phyloP scores from a whole-genome alignment of 148 eudicot species.

The Chenopodium berlandieri region DNA sequence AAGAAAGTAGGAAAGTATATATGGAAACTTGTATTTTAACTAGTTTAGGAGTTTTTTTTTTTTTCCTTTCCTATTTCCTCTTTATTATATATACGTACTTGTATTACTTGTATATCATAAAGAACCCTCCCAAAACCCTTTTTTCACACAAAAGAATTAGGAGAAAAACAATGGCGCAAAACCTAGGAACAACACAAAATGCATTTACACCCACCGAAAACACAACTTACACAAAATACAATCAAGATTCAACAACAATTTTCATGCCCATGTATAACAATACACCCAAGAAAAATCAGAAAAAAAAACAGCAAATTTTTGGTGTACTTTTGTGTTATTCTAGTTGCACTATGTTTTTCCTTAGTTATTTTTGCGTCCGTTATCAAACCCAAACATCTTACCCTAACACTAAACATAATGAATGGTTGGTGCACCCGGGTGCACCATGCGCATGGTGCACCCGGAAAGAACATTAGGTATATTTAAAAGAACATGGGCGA shows the following conservation, averaged over 20 bases:
- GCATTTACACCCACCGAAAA: neutral
- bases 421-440: no score
- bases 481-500: no score
- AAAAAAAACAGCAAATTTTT: constrained; percentile 30
- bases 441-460: no score
- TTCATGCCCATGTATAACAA: neutral
- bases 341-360: constrained; percentile 26
- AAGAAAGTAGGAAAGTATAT: no score
- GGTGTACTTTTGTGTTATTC: constrained; percentile 26
- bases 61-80: no score
- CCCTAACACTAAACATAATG: constrained; percentile 11
- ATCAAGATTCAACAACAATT: neutral
- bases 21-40: no score
- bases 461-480: no score
- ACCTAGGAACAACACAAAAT: neutral
- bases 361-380: constrained; percentile 30
- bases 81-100: no score
- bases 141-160: neutral
- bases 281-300: neutral
- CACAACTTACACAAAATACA: no score
- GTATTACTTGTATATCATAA: no score
- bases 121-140: neutral
- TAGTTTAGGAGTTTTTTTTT: no score
- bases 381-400: constrained; percentile 27
- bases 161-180: neutral